Percentiles rank a stretch among this genome's conserved stretches.
These are phyloP conservation scores for Drosera spatulata DNA, from an alignment of 179 eudicot genomes.

Conservation along the genomic window DNA sequence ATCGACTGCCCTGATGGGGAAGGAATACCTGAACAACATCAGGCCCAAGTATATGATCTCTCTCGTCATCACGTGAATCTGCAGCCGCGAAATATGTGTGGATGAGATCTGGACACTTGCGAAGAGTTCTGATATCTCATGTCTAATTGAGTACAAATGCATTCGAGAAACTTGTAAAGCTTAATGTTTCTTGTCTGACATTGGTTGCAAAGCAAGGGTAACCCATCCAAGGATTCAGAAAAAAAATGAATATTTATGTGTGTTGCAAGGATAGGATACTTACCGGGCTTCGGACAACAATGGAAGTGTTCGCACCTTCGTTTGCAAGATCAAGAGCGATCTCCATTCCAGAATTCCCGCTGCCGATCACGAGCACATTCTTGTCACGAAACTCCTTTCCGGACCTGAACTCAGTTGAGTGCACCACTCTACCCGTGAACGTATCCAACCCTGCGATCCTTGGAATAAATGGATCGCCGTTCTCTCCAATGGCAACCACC, in stretches of 20 bases:
- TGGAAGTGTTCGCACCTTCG: slow-evolving; percentile 48
- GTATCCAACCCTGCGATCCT: slow-evolving; percentile 40
- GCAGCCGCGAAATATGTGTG: slow-evolving; percentile 1
- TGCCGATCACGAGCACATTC: slow-evolving; percentile 66
- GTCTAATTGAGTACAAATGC: no score
- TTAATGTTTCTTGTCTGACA: no score
- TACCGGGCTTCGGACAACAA: slow-evolving; percentile 73
- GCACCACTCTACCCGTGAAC: slow-evolving; percentile 53
- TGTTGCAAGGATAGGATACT: not conserved
- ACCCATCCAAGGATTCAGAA: not conserved
- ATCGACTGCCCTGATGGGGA: no score
- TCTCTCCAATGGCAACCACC: slow-evolving; percentile 81
- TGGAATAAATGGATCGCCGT: slow-evolving; percentile 48
- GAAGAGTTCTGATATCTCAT: no score
- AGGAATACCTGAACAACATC: slow-evolving; percentile 26
- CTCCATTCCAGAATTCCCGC: slow-evolving; percentile 92
- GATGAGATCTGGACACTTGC: not conserved
- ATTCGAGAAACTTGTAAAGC: no score
- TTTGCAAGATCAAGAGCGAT: slow-evolving; percentile 70
- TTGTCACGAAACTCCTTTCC: slow-evolving; percentile 41
- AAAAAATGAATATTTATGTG: not conserved
- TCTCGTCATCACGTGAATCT: slow-evolving; percentile 57
- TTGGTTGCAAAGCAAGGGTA: no score
- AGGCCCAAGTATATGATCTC: slow-evolving; percentile 28
- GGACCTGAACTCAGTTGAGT: slow-evolving; percentile 48